Evolutionary conservation across 164 flowering plant species (phyloP), one percentile per base, ranked within the genome.

Genomic region (Dillenia suffruticosa): DNA sequence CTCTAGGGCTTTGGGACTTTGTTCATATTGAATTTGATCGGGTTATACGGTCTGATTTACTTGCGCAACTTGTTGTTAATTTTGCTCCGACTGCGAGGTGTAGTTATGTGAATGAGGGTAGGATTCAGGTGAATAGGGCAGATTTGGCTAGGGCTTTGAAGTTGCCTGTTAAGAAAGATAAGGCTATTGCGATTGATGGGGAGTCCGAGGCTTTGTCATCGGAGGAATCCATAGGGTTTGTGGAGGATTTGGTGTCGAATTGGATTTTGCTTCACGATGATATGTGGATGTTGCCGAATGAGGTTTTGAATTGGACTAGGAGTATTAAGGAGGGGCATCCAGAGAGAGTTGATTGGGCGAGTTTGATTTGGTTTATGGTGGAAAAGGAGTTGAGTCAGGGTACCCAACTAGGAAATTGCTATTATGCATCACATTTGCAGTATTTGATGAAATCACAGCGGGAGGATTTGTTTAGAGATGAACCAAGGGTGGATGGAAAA

Each of bases 241-340:
- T 94, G 1, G 79, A 70, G 16, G 85, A 85, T 1, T 70, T 95
- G 49, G 73, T 90, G 70, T 82, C 86, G 4, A 87, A 77, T 73
- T 95, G 93, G 88, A 16, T 95, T 66, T 74, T 91, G 64, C 76
- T 95, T 58, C 96, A 92, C 51, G 96, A 77, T 19, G 97, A 89
- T 69, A 70, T 68, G 16, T 92, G 94, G 93, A 77, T 84, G 64
- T 68, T 75, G 84, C 92, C 97, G 0, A 55, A 22, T 7, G 97
- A 92, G 72, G 76, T 95, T 44, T 9, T 81, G 72, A 64, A 59
- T 8, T 76, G 77, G 78, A 74, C 46, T 10, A 65, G 64, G 62
- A 44, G 56, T 64, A 80, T 95, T 8, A 84, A 69, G 55, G 88
- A 86, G 46, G 96, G 94, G 58, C 76, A 76, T 45, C 84, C 83